A percentile compares a stretch with the other conserved stretches of the same genome.
Conservation (phyloP, 768 basidiomycete genomes). For the Glaciozyma martinii region DNA sequence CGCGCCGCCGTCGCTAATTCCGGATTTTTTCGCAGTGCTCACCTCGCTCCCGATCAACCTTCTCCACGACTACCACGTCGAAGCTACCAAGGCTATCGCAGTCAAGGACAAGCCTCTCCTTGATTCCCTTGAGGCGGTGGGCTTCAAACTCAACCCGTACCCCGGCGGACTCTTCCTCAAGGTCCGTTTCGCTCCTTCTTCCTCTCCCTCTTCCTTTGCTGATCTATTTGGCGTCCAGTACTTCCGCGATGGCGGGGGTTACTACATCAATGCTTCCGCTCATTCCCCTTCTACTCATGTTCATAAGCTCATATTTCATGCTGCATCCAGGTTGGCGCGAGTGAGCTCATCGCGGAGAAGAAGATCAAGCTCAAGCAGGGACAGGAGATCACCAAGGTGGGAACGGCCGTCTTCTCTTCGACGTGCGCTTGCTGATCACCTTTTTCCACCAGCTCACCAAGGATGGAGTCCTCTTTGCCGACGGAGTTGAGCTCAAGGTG, state of each 20-base stretch:
- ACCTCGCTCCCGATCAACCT: constrained; percentile 46
- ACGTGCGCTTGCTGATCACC: constrained; percentile 44
- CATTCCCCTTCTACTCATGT: not conserved
- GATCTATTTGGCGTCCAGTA: too few relatives aligned
- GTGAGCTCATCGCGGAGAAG: constrained; percentile 43
- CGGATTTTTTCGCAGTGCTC: constrained; percentile 16
- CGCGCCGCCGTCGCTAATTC: too few relatives aligned
- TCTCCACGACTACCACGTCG: constrained; percentile 27
- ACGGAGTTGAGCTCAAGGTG: constrained; percentile 39
- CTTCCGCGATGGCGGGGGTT: constrained; percentile 29
- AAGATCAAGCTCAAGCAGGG: constrained; percentile 65
- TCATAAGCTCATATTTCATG: not conserved
- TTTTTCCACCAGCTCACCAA: not conserved
- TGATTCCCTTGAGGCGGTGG: constrained; percentile 50
- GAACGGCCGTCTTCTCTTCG: constrained; percentile 45
- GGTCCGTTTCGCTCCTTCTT: not conserved
- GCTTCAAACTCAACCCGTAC: constrained; percentile 46
- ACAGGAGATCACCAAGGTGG: constrained; percentile 47
- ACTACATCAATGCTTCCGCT: constrained; percentile 32
- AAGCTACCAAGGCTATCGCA: constrained; percentile 42
- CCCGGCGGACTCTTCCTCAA: constrained; percentile 33
- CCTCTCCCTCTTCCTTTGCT: not conserved
- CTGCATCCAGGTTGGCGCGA: too few relatives aligned
- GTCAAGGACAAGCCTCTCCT: constrained; percentile 51
- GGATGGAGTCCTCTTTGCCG: constrained; percentile 23